Evolutionary conservation across 768 basidiomycete genomes (phyloP).

Genomic region (Pisolithus tinctorius): DNA sequence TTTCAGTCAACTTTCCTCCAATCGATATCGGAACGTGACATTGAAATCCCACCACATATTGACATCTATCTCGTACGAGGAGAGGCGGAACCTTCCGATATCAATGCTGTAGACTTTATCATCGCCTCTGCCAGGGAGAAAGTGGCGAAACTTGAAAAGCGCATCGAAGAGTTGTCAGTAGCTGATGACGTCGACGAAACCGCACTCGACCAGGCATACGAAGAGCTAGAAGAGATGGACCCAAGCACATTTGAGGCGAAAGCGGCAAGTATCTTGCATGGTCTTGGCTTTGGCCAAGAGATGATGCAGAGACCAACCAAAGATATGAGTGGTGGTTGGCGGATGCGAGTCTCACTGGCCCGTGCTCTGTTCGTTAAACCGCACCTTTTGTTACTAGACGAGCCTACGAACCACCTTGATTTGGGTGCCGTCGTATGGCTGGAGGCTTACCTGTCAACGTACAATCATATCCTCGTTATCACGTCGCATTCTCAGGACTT

Average conservation of each 20-base stretch:
- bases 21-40: slow-evolving; percentile 92
- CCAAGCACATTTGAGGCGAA: slow-evolving; percentile 93
- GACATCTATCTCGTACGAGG: slow-evolving; percentile 97
- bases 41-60: slow-evolving; percentile 90
- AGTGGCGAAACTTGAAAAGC: slow-evolving; percentile 84
- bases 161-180: slow-evolving; percentile 80
- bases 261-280: slow-evolving; percentile 93
- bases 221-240: slow-evolving; percentile 96
- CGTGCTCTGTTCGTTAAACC: slow-evolving; percentile 66
- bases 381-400: slow-evolving; percentile 90
- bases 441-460: slow-evolving; percentile 72
- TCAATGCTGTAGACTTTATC: slow-evolving; percentile 94
- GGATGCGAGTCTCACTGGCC: slow-evolving; percentile 97
- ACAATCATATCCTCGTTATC: slow-evolving; percentile 78
- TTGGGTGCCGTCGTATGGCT: slow-evolving; percentile 98
- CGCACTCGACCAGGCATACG: slow-evolving; percentile 66
- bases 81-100: slow-evolving; percentile 91
- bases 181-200: slow-evolving; percentile 85
- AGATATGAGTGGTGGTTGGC: slow-evolving; percentile 75
- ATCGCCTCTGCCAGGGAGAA: slow-evolving; percentile 87
- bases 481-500: slow-evolving; percentile 99
- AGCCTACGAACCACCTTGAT: slow-evolving; percentile 91
- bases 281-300: slow-evolving; percentile 81
- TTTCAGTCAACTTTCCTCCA: slow-evolving; percentile 88
- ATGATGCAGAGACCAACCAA: slow-evolving; percentile 98